These are phyloP conservation scores for Dipodascus albidus DNA, from an alignment of 805 yeast genomes.

Conservation along the genomic window DNA sequence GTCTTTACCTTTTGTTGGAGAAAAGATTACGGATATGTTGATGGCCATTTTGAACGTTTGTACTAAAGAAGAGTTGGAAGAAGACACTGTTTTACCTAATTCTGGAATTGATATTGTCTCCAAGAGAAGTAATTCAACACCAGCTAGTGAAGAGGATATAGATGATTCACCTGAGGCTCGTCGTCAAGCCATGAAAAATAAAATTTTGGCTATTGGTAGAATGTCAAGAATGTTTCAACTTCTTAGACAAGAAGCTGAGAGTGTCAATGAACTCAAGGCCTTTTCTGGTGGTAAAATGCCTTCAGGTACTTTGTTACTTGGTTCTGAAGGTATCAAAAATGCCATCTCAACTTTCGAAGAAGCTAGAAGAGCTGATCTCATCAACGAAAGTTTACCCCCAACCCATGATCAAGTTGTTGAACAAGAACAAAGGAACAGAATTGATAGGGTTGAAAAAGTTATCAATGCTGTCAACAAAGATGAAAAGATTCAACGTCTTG, in stretches of 20 bases:
- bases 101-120: slow-evolving; percentile 3
- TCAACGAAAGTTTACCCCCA: slow-evolving; percentile 87
- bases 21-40: slow-evolving; percentile 87
- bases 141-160: slow-evolving; percentile 7
- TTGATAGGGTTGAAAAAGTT: background rate
- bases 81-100: slow-evolving; percentile 27
- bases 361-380: slow-evolving; percentile 67
- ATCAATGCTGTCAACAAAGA: slow-evolving; percentile 21
- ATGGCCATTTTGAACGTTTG: slow-evolving; percentile 84
- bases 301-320: slow-evolving; percentile 73
- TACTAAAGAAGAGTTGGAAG: slow-evolving; percentile 87
- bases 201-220: slow-evolving; percentile 92
- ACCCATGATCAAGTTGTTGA: slow-evolving; percentile 42
- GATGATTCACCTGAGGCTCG: slow-evolving; percentile 11
- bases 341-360: slow-evolving; percentile 68
- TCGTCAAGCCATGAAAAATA: slow-evolving; percentile 57
- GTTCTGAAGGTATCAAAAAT: slow-evolving; percentile 64
- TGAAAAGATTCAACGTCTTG: slow-evolving; percentile 16
- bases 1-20: slow-evolving; percentile 96
- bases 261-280: slow-evolving; percentile 66
- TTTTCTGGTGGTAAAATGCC: slow-evolving; percentile 72
- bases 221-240: slow-evolving; percentile 87
- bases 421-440: slow-evolving; percentile 34
- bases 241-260: slow-evolving; percentile 78
- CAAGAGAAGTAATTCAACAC: background rate